Evolutionary conservation across 2,329 filamentous ascomycete species (phyloP).

Genomic region (Chrysoporthe puriensis): DNA sequence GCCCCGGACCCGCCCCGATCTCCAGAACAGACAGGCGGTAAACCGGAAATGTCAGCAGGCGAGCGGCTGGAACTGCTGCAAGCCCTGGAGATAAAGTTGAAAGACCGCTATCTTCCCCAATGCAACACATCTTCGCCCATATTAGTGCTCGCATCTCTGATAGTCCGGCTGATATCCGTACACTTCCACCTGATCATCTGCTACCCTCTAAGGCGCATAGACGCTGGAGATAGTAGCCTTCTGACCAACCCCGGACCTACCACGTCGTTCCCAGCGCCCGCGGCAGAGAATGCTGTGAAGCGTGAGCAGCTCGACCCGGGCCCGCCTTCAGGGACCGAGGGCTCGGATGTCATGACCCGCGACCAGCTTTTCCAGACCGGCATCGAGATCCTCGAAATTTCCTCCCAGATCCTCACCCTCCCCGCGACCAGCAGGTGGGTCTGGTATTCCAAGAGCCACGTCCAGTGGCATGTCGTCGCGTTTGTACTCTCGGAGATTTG

Average conservation of each 20-base stretch:
- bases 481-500: constrained; percentile 52
- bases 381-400: constrained; percentile 70
- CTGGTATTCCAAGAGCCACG: constrained; percentile 56
- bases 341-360: constrained; percentile 41
- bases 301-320: not conserved
- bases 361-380: constrained; percentile 73
- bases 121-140: constrained; percentile 17
- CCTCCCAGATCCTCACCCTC: constrained; percentile 66
- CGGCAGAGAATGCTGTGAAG: not conserved
- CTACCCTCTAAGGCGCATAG: constrained; percentile 1
- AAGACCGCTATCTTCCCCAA: constrained; percentile 10
- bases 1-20: not conserved
- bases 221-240: not conserved
- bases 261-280: not conserved
- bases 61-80: constrained; percentile 12
- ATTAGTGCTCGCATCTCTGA: not conserved
- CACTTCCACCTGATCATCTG: constrained; percentile 24
- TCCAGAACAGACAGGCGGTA: not conserved
- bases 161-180: constrained; percentile 16
- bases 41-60: not conserved
- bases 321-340: not conserved
- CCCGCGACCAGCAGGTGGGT: constrained; percentile 56
- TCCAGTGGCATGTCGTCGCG: constrained; percentile 55
- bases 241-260: not conserved
- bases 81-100: constrained; percentile 12